These are phyloP conservation scores for Cryphonectria japonica DNA, from an alignment of 2,329 filamentous ascomycete species.

Conservation along the genomic window DNA sequence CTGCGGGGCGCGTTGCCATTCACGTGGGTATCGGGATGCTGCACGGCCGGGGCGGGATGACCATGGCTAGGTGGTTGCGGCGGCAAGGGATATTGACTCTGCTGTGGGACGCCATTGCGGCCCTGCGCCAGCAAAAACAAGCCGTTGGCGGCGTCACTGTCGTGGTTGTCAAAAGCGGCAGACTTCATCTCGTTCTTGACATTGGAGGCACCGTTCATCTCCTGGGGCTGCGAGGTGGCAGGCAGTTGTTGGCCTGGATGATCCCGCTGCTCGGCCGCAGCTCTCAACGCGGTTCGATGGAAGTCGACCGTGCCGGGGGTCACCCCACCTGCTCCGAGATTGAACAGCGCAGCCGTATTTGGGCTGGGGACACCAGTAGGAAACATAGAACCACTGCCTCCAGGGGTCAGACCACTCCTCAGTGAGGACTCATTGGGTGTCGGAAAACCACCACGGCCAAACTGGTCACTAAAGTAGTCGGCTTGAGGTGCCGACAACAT, in stretches of 20 bases:
- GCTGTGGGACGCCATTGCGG: conserved; percentile 56
- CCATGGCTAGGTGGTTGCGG: conserved; percentile 53
- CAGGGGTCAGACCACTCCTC: conserved; percentile 88
- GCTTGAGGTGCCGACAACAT: conserved; percentile 88
- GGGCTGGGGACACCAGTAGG: conserved; percentile 76
- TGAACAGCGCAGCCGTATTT: conserved; percentile 81
- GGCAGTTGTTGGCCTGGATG: conserved; percentile 42
- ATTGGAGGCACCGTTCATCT: conserved; percentile 45
- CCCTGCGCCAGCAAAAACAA: conserved; percentile 86
- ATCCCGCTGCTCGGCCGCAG: conserved; percentile 68
- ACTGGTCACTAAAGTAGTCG: conserved; percentile 87
- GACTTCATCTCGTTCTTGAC: conserved; percentile 56
- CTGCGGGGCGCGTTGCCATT: conserved; percentile 50
- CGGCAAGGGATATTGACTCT: conserved; percentile 50
- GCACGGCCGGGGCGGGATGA: conserved; percentile 46
- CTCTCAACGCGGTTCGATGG: conserved; percentile 86
- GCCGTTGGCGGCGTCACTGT: conserved; percentile 94
- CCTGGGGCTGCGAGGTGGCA: conserved; percentile 59
- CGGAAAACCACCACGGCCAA: conserved; percentile 80
- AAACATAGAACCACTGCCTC: conserved; percentile 97
- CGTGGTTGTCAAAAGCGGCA: conserved; percentile 82
- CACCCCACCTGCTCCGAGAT: conserved; percentile 76
- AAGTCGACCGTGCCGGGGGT: conserved; percentile 94
- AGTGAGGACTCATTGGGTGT: conserved; percentile 97
- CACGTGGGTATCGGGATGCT: conserved; percentile 48